Percentiles rank a stretch among this genome's conserved stretches.
Evolutionary conservation across 164 flowering plant species (phyloP).

Genomic region (Vitis labrusca): DNA sequence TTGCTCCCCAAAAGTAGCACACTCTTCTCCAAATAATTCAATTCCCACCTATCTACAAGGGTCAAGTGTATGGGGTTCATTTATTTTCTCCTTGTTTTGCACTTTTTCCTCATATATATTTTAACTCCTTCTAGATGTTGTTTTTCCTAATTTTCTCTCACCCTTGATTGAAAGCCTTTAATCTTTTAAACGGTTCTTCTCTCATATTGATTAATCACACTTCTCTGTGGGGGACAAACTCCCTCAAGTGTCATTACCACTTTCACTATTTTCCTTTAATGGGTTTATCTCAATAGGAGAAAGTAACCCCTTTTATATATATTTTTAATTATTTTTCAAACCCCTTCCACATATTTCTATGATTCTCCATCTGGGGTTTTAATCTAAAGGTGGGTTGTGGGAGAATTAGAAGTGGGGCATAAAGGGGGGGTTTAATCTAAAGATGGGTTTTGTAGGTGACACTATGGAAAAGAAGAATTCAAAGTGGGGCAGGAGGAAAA

Average conservation of each 20-base stretch:
- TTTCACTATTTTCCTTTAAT: neutral
- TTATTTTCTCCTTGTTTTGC: neutral
- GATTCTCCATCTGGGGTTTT: neutral
- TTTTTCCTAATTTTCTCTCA: neutral
- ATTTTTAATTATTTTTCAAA: neutral
- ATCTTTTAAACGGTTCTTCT: neutral
- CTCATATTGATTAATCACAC: no score
- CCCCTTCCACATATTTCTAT: neutral
- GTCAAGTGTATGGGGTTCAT: neutral
- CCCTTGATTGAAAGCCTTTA: neutral
- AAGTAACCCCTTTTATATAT: neutral
- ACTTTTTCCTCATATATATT: neutral
- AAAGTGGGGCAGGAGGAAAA: neutral
- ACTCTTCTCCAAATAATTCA: slow-evolving; percentile 36
- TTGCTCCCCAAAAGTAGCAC: slow-evolving; percentile 63
- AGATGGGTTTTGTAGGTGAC: no score
- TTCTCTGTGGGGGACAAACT: no score
- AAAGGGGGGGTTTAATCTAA: neutral
- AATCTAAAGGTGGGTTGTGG: neutral
- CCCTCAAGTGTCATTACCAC: no score
- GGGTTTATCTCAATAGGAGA: slow-evolving; percentile 9
- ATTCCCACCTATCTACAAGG: slow-evolving; percentile 10
- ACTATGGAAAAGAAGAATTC: neutral
- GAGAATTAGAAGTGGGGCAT: neutral
- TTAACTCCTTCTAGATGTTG: no score